A percentile compares a stretch with the other conserved stretches of the same genome.
phyloP scores from a whole-genome alignment of 345 rosid genomes.

The Brassica napus region DNA sequence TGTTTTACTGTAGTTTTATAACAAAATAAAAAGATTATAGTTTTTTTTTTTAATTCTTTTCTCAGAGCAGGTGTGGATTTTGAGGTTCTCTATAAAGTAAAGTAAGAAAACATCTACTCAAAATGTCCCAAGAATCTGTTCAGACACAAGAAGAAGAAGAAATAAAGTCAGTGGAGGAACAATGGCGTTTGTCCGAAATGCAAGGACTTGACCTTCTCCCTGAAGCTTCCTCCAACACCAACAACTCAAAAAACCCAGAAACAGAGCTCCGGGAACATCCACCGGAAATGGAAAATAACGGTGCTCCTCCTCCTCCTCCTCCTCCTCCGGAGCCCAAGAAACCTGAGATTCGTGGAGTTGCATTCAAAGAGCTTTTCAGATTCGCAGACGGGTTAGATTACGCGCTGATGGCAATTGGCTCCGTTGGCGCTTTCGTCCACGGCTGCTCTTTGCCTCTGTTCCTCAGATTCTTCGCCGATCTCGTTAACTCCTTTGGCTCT shows the following conservation, averaged over 20 bases:
- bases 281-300: conserved; percentile 55
- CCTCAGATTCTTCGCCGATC: conserved; percentile 97
- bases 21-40: neutral
- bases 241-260: conserved; percentile 28
- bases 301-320: conserved; percentile 26
- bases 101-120: conserved; percentile 46
- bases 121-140: conserved; percentile 75
- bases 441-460: conserved; percentile 93
- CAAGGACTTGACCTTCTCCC: conserved; percentile 92
- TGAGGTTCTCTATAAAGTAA: conserved; percentile 46
- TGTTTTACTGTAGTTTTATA: neutral
- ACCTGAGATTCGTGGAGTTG: conserved; percentile 61
- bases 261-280: conserved; percentile 20
- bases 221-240: conserved; percentile 37
- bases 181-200: conserved; percentile 97
- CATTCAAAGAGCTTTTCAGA: conserved; percentile 84
- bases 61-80: conserved; percentile 34
- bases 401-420: conserved; percentile 93
- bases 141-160: conserved; percentile 38
- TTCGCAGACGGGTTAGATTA: conserved; percentile 94
- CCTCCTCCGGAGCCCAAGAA: conserved; percentile 44
- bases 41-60: too few relatives aligned
- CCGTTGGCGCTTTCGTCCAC: conserved; percentile 89
- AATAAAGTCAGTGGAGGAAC: conserved; percentile 65
- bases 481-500: conserved; percentile 96